These are phyloP conservation scores for Platanus orientalis DNA, from an alignment of 164 flowering plant genomes.

Conservation along the genomic window DNA sequence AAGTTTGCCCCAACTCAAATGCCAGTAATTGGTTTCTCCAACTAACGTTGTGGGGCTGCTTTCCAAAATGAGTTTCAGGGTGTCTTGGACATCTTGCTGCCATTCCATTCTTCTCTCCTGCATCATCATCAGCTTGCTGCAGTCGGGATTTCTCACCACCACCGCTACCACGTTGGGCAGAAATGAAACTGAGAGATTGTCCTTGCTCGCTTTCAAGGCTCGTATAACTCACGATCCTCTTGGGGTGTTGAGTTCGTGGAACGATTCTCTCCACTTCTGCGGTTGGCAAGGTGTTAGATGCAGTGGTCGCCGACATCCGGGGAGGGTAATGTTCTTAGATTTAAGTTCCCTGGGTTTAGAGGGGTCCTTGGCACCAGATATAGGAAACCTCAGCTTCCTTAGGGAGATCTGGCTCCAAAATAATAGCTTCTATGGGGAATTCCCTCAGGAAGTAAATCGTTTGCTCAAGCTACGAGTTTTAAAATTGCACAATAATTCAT, in stretches of 20 bases:
- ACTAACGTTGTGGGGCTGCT: too few species aligned
- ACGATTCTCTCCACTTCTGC: constrained; percentile 8
- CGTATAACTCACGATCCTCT: constrained; percentile 3
- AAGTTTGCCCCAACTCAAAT: too few species aligned
- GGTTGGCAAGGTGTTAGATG: constrained; percentile 15
- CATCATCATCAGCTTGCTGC: too few species aligned
- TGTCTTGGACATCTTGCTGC: too few species aligned
- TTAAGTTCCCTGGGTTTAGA: too few species aligned
- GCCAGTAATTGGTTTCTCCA: too few species aligned
- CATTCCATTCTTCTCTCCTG: too few species aligned
- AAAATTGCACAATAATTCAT: background rate
- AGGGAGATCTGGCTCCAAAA: too few species aligned
- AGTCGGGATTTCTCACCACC: too few species aligned
- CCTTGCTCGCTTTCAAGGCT: constrained; percentile 7
- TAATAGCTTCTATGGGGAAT: constrained; percentile 1
- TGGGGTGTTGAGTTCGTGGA: constrained; percentile 8
- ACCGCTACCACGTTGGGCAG: too few species aligned
- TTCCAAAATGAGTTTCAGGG: too few species aligned
- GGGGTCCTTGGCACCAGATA: constrained; percentile 8
- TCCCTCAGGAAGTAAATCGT: constrained; percentile 2
- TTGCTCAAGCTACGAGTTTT: background rate
- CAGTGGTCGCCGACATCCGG: background rate
- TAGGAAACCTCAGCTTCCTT: constrained; percentile 16
- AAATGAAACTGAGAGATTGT: background rate
- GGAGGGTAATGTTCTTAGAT: too few species aligned